These are phyloP conservation scores for Filobasidium floriforme DNA, from an alignment of 768 basidiomycete genomes.

Conservation along the genomic window DNA sequence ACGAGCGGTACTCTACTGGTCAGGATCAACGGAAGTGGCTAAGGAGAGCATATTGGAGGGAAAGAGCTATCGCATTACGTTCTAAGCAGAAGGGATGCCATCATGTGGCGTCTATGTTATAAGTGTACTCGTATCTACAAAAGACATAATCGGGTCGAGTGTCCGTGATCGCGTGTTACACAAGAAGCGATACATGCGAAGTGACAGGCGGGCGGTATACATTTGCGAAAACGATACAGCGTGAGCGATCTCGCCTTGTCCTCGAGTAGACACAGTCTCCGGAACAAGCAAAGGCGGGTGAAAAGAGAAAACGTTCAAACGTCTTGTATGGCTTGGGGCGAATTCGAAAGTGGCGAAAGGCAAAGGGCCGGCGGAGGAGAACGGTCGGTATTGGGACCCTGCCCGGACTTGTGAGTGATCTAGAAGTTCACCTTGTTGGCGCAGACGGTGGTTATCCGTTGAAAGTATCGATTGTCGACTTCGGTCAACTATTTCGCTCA, in stretches of 20 bases:
- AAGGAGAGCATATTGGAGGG: constrained; percentile 35
- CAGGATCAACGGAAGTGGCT: constrained; percentile 31
- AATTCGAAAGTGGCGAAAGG: not conserved
- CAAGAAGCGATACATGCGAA: too few relatives aligned
- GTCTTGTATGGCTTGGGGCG: not conserved
- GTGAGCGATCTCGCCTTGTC: too few relatives aligned
- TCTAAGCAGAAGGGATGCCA: not conserved
- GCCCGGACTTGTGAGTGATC: not conserved
- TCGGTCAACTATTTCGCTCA: constrained; percentile 18
- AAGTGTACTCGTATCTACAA: not conserved
- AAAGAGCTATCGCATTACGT: constrained; percentile 4
- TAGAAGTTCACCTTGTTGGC: constrained; percentile 27
- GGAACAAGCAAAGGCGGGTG: not conserved
- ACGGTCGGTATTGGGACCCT: too few relatives aligned
- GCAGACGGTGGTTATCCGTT: constrained; percentile 36
- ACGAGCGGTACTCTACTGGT: constrained; percentile 38
- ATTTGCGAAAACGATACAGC: too few relatives aligned
- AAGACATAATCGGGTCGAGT: too few relatives aligned
- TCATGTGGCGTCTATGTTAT: not conserved
- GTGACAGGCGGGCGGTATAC: too few relatives aligned
- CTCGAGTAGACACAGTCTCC: not conserved
- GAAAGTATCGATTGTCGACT: constrained; percentile 28
- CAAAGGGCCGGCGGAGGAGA: not conserved
- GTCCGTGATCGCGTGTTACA: too few relatives aligned
- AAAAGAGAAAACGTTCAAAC: not conserved